phyloP scores from a whole-genome alignment of 2,329 filamentous ascomycete genomes.

The Cladosporium sphaerospermum region DNA sequence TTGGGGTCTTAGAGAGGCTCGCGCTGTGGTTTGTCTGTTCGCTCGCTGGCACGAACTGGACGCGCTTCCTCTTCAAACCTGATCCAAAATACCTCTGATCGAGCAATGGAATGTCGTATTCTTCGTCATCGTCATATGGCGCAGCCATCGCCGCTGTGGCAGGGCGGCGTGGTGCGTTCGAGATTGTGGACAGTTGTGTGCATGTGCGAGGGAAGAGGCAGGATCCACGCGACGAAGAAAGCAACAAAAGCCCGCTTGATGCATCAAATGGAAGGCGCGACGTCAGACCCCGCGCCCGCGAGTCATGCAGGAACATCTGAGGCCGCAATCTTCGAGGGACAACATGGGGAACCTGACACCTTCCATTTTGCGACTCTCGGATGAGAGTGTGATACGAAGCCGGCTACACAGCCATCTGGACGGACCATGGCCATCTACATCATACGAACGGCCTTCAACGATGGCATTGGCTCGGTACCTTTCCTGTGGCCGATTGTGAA shows the following conservation, averaged over 20 bases:
- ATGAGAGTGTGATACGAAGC: too few relatives aligned
- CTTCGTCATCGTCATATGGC: constrained; percentile 38
- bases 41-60: constrained; percentile 52
- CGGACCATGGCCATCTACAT: constrained; percentile 61
- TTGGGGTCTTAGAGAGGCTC: constrained; percentile 15
- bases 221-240: too few relatives aligned
- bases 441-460: constrained; percentile 46
- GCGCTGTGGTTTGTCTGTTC: constrained; percentile 2
- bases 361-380: neutral
- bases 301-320: neutral
- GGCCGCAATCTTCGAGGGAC: neutral
- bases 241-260: too few relatives aligned
- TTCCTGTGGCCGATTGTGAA: constrained; percentile 38
- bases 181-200: too few relatives aligned
- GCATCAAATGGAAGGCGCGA: neutral
- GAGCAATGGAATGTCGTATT: constrained; percentile 53
- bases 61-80: constrained; percentile 55
- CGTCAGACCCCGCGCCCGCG: neutral
- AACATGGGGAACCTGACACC: neutral
- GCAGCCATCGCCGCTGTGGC: neutral
- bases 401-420: neutral
- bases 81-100: constrained; percentile 57
- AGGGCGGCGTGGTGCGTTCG: neutral
- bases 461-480: constrained; percentile 48
- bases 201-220: too few relatives aligned